phyloP scores from a whole-genome alignment of 2,329 filamentous ascomycete genomes.

The Huntiella bhutanensis region DNA sequence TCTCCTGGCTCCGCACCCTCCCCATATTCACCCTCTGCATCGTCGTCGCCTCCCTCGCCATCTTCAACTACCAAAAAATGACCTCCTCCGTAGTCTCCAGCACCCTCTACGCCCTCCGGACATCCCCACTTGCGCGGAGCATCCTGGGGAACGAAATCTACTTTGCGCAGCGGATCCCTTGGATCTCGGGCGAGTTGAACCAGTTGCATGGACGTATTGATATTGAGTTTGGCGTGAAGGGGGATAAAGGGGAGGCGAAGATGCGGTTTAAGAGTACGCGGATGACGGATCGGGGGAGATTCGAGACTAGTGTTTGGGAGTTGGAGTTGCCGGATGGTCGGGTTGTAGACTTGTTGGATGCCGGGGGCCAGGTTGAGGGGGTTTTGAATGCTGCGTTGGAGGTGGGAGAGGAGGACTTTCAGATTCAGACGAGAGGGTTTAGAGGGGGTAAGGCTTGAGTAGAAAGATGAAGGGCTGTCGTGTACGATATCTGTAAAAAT shows the following conservation, averaged over 20 bases:
- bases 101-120: slow-evolving; percentile 81
- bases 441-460: slow-evolving; percentile 23
- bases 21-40: slow-evolving; percentile 65
- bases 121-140: slow-evolving; percentile 52
- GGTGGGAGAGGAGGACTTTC: slow-evolving; percentile 21
- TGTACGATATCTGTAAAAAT: slow-evolving; percentile 1
- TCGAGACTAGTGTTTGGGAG: slow-evolving; percentile 83
- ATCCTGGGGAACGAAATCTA: slow-evolving; percentile 75
- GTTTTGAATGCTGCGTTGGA: slow-evolving; percentile 23
- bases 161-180: slow-evolving; percentile 60
- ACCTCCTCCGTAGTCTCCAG: slow-evolving; percentile 73
- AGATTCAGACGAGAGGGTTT: slow-evolving; percentile 28
- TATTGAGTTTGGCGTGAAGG: slow-evolving; percentile 72
- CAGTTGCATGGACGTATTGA: slow-evolving; percentile 83
- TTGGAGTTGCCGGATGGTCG: slow-evolving; percentile 44
- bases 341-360: slow-evolving; percentile 55
- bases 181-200: slow-evolving; percentile 77
- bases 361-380: slow-evolving; percentile 46
- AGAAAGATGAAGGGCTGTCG: not conserved
- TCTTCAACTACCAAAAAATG: slow-evolving; percentile 98
- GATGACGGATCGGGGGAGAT: slow-evolving; percentile 39
- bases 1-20: slow-evolving; percentile 52
- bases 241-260: slow-evolving; percentile 47
- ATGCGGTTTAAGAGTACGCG: slow-evolving; percentile 70
- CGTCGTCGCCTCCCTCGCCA: slow-evolving; percentile 53